A percentile compares a stretch with the other conserved stretches of the same genome.
Evolutionary conservation across 148 eudicot species (phyloP).

Genomic region (Fagopyrum esculentum): DNA sequence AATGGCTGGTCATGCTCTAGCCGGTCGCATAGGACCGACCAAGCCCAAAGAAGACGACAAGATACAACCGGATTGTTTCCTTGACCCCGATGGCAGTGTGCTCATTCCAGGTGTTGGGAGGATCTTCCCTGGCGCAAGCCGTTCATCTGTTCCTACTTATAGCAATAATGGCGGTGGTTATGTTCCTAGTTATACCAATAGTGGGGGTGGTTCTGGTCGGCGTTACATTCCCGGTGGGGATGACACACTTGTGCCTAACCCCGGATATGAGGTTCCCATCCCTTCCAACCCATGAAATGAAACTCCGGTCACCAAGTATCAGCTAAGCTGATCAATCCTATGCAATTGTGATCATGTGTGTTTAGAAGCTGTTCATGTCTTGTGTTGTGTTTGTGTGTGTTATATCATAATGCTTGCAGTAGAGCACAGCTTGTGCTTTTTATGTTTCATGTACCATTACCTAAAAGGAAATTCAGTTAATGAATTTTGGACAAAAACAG

Average conservation of each 20-base stretch:
- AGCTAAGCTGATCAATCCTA: not conserved
- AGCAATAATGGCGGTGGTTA: conserved; percentile 9
- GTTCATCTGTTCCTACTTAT: not conserved
- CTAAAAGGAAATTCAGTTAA: not conserved
- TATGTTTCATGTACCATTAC: not conserved
- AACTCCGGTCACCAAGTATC: not conserved
- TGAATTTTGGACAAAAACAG: not conserved
- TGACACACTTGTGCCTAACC: conserved; percentile 34
- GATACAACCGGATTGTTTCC: conserved; percentile 25
- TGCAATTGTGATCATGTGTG: not conserved
- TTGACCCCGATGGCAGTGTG: conserved; percentile 23
- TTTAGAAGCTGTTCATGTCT: not conserved
- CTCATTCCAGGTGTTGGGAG: conserved; percentile 37
- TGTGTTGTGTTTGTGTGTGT: not conserved
- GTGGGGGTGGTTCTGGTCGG: not conserved
- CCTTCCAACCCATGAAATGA: conserved; percentile 1
- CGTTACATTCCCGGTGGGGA: conserved; percentile 28
- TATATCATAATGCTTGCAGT: not conserved
- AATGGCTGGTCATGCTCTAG: not conserved
- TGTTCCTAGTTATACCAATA: conserved; percentile 13
- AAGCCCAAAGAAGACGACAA: conserved; percentile 10
- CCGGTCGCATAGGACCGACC: conserved; percentile 16
- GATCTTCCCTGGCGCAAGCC: not conserved
- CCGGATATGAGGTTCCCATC: conserved; percentile 24
- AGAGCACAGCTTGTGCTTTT: not conserved